Evolutionary conservation across 2,329 filamentous ascomycete species (phyloP), one percentile per base, ranked within the genome.

Genomic region (Mycosphaerella arachidis): DNA sequence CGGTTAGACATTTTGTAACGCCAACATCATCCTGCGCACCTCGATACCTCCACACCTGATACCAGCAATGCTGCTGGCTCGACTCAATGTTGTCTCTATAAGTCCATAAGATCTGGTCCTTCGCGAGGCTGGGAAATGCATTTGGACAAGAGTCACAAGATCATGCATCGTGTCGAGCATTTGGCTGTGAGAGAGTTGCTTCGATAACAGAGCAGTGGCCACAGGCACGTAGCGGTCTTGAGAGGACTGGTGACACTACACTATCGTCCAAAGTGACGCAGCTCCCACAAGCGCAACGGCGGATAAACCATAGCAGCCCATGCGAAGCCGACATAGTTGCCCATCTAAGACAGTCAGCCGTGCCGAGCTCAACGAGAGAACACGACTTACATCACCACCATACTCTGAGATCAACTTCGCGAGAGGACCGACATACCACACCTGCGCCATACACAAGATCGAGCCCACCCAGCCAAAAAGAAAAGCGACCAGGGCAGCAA

Each of bases 381-480:
- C 13, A 35, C 9, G 40, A 72, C 80, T 75, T 71, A 83, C 80
- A 74, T 86, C 83, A 52, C 78, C 83, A 18, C 84, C 83, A 70
- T 82, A 79, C 20, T 81, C 81, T 0, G 84, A 84, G 18, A 87
- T 80, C 55, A 80, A 71, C 51, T 75, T 76, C 3, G 85, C 84
- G 59, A 88, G 73, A 0, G 86, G 86, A 1, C 87, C 86, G 61
- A 84, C 81, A 71, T 86, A 90, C 82, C 86, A 90, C 3, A 83
- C 82, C 75, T 90, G 86, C 24, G 84, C 83, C 86, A 89, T 89
- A 60, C 81, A 86, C 50, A 89, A 70, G 30, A 90, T 81, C 0
- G 85, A 82, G 8, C 86, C 86, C 9, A 79, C 79, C 86, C 86
- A 89, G 3, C 86, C 86, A 13, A 89, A 68, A 43, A 86, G 71